Base-by-base conservation (phyloP, 768 basidiomycete genomes). In the Strobilomyces dryophilus region DNA sequence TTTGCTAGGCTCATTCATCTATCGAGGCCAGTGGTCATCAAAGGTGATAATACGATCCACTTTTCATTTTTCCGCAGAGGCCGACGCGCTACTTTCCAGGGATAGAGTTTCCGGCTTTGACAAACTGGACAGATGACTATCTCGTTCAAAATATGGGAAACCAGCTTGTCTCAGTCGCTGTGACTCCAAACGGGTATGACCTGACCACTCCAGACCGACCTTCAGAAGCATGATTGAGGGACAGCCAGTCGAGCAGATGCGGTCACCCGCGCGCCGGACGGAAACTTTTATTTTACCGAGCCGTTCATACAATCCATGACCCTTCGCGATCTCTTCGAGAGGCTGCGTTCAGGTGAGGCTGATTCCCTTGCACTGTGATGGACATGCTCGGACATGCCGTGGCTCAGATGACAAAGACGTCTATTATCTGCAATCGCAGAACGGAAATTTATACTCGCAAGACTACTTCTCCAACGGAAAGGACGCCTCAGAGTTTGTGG, bases 381-480 rank as follows among this genome's bases (percentile, higher is more conserved):
- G 35, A 49, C 27, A 11, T 29, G 21, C 26, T 46, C 41, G 46
- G 41, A 58, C 20, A 26, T 44, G 32, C 27, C 34, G 31, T 3
- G 32, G 21, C 14, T 41, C 31, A 49, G 54, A 53, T 34, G 51
- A 63, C 71, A 31, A 49, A 44, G 0, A 78, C 40, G 77, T 87
- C 15, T 71, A 76, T 57, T 95, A 95, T 67, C 75, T 97, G 4
- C 94, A 97, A 67, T 90, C 88, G 5, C 93, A 97, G 67, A 92
- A 95, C 65, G 94, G 94, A 9, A 98, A 97, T 66, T 54, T 95
- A 24, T 92, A 81, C 61, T 76, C 82, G 2, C 66, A 61, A 58
- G 60, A 61, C 26, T 76, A 73, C 61, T 79, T 77, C 57, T 65
- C 73, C 12, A 57, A 62, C 2, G 58, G 51, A 39, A 66, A 67